Evolutionary conservation across 1,284 basidiomycete genomes (phyloP).

Genomic region (Crucibulum parvulum): DNA sequence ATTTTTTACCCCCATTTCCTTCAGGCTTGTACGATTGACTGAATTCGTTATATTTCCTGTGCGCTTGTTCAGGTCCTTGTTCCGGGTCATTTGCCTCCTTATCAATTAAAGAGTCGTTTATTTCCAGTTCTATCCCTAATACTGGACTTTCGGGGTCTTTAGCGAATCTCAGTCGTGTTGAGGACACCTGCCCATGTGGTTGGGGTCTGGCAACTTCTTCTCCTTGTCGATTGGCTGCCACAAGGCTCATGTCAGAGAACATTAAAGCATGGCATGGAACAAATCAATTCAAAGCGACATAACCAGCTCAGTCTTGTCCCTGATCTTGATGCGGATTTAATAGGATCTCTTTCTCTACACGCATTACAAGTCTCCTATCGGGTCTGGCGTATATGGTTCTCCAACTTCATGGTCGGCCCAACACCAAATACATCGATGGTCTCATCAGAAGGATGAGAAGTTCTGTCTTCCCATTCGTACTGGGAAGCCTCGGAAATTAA

Average conservation of each 20-base stretch:
- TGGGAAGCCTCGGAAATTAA: conserved; percentile 25
- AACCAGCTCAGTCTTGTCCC: neutral
- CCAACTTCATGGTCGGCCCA: neutral
- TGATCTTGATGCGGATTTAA: neutral
- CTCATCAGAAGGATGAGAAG: neutral
- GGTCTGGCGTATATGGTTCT: neutral
- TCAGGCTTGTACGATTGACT: too few species aligned
- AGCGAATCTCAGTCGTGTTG: conserved; percentile 11
- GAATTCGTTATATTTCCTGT: too few species aligned
- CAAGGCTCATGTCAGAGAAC: conserved; percentile 13
- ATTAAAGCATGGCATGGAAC: conserved; percentile 7
- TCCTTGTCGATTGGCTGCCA: conserved; percentile 16
- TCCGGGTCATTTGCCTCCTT: too few species aligned
- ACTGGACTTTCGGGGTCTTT: conserved; percentile 11
- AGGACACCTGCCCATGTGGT: conserved; percentile 23
- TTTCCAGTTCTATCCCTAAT: neutral
- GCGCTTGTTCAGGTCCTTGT: too few species aligned
- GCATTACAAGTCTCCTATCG: neutral
- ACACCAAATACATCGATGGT: neutral
- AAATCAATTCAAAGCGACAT: neutral
- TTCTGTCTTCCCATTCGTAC: neutral
- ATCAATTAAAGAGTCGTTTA: too few species aligned
- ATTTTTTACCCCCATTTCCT: too few species aligned
- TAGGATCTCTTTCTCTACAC: neutral
- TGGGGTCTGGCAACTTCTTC: conserved; percentile 19